These are phyloP conservation scores for Tolypocladium inflatum DNA, from an alignment of 2,329 filamentous ascomycete genomes.

Conservation along the genomic window DNA sequence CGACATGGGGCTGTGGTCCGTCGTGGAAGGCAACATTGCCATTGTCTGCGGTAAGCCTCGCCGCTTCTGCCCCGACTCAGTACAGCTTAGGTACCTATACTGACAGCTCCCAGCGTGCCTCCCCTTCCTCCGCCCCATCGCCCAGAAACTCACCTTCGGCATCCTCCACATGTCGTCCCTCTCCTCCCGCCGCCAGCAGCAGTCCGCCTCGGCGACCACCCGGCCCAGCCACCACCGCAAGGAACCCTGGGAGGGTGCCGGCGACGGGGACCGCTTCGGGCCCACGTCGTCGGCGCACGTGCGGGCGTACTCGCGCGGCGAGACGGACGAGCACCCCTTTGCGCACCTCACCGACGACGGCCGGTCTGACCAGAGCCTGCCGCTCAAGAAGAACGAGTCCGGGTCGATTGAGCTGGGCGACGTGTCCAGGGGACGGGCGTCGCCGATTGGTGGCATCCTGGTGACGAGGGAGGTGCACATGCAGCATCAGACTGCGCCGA, in stretches of 20 bases:
- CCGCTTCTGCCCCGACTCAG: background rate
- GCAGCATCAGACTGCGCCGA: background rate
- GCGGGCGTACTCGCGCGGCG: background rate
- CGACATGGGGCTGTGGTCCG: slow-evolving; percentile 11
- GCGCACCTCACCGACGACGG: slow-evolving; percentile 2
- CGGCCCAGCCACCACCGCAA: background rate
- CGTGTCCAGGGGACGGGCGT: background rate
- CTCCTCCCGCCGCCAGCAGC: slow-evolving; percentile 1
- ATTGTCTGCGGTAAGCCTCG: slow-evolving; percentile 13
- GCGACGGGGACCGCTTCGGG: background rate
- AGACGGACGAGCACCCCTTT: slow-evolving; percentile 6
- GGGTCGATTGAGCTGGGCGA: slow-evolving; percentile 2
- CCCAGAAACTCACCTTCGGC: slow-evolving; percentile 3
- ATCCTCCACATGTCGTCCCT: slow-evolving; percentile 1
- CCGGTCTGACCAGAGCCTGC: background rate
- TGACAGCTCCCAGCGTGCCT: slow-evolving; percentile 5
- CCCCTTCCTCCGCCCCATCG: slow-evolving; percentile 6
- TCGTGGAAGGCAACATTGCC: slow-evolving; percentile 12
- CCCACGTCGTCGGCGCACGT: background rate
- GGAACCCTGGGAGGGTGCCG: background rate
- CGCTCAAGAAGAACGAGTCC: background rate
- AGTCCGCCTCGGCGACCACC: background rate
- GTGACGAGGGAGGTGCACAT: slow-evolving; percentile 5
- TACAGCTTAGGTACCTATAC: background rate
- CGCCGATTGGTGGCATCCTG: slow-evolving; percentile 1